A percentile compares a stretch with the other conserved stretches of the same genome.
phyloP scores from a whole-genome alignment of 192 early-diverging fungal genomes.

The Backusella circina region DNA sequence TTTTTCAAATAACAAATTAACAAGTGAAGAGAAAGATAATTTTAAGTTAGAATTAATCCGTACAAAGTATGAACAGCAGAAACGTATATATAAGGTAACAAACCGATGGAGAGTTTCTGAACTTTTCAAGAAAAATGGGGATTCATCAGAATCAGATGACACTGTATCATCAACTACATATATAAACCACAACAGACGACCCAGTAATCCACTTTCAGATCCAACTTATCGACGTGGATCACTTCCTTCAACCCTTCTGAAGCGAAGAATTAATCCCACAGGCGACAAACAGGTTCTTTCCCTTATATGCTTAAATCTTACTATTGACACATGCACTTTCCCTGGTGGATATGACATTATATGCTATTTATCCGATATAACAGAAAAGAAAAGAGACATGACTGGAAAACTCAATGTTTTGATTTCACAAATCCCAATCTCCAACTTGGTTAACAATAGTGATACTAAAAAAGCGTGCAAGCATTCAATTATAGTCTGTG shows the following conservation, averaged over 20 bases:
- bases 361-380: neutral
- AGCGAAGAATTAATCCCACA: neutral
- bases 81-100: neutral
- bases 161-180: neutral
- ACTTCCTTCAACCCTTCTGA: neutral
- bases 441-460: conserved; percentile 10
- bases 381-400: conserved; percentile 14
- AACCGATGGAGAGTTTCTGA: neutral
- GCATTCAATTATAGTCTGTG: conserved; percentile 4
- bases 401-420: conserved; percentile 7
- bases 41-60: neutral
- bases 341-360: neutral
- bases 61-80: neutral
- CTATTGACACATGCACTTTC: neutral
- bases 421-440: conserved; percentile 12
- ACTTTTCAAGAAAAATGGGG: neutral
- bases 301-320: neutral
- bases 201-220: neutral
- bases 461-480: conserved; percentile 9
- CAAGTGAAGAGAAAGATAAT: neutral
- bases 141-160: neutral
- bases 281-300: neutral
- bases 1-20: conserved; percentile 21
- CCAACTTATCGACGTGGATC: neutral
- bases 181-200: neutral